Evolutionary conservation across 2,329 filamentous ascomycete genomes (phyloP).

Genomic region (Fusarium pilosicola): DNA sequence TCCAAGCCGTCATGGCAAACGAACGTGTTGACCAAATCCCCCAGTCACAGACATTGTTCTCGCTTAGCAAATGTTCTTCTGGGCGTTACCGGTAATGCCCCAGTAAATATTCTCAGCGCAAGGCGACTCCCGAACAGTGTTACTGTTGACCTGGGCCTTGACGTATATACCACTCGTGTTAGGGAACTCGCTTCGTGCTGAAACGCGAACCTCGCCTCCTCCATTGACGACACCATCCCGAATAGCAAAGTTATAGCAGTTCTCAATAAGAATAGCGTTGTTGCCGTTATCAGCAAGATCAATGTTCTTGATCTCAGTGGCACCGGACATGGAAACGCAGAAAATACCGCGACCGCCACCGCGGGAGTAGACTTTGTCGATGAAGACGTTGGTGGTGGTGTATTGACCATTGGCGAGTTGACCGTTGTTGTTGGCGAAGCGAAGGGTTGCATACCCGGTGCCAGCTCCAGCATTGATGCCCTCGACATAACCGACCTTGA

Average conservation of each 20-base stretch:
- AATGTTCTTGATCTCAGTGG: constrained; percentile 58
- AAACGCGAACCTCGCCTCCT: constrained; percentile 64
- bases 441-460: constrained; percentile 65
- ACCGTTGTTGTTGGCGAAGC: constrained; percentile 67
- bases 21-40: background rate
- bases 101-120: constrained; percentile 64
- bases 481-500: constrained; percentile 63
- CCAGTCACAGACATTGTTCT: background rate
- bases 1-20: background rate
- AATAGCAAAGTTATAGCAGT: constrained; percentile 67
- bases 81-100: constrained; percentile 58
- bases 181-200: constrained; percentile 63
- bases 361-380: constrained; percentile 64
- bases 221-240: constrained; percentile 61
- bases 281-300: constrained; percentile 64
- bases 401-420: constrained; percentile 59
- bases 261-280: constrained; percentile 68
- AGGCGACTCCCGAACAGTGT: constrained; percentile 62
- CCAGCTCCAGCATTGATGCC: constrained; percentile 63
- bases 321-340: constrained; percentile 66
- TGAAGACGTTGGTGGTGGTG: constrained; percentile 59
- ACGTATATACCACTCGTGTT: constrained; percentile 63
- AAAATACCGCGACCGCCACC: constrained; percentile 67
- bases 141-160: constrained; percentile 60
- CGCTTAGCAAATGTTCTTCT: constrained; percentile 51